These are phyloP conservation scores for Leishmania gerbilli DNA, from an alignment of 208 protist species.

Conservation along the genomic window DNA sequence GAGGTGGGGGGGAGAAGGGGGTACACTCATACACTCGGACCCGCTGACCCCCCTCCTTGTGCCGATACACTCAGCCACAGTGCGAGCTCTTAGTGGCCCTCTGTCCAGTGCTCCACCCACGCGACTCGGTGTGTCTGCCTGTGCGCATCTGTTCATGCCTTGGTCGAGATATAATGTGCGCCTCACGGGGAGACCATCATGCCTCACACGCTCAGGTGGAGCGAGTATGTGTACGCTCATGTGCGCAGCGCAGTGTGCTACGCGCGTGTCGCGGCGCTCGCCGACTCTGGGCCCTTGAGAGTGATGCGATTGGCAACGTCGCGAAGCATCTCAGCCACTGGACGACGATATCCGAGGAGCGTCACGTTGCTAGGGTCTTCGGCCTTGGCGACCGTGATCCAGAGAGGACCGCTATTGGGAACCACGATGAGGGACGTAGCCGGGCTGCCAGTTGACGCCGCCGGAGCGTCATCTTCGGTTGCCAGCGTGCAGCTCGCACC, in stretches of 20 bases:
- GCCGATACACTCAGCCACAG: background rate
- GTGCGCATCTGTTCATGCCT: background rate
- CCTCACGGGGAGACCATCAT: background rate
- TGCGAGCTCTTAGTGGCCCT: background rate
- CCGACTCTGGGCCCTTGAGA: slow-evolving; percentile 20
- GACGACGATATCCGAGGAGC: slow-evolving; percentile 62
- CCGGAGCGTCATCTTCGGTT: background rate
- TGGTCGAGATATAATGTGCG: background rate
- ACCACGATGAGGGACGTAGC: background rate
- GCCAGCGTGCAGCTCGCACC: background rate
- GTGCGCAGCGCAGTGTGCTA: background rate
- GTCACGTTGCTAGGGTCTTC: slow-evolving; percentile 70
- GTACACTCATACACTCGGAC: background rate
- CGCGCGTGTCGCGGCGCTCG: background rate
- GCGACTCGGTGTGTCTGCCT: background rate
- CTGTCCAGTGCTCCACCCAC: background rate
- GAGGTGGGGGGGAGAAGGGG: background rate
- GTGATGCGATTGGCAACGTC: slow-evolving; percentile 50
- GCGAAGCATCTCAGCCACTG: slow-evolving; percentile 60
- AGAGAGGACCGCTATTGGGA: slow-evolving; percentile 61
- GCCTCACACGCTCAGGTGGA: background rate
- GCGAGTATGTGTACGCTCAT: background rate
- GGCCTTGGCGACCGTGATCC: slow-evolving; percentile 56
- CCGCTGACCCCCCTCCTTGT: background rate
- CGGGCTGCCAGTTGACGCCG: background rate